These are phyloP conservation scores for Dactylellina leptospora DNA, from an alignment of 2,329 filamentous ascomycete species.

Conservation along the genomic window DNA sequence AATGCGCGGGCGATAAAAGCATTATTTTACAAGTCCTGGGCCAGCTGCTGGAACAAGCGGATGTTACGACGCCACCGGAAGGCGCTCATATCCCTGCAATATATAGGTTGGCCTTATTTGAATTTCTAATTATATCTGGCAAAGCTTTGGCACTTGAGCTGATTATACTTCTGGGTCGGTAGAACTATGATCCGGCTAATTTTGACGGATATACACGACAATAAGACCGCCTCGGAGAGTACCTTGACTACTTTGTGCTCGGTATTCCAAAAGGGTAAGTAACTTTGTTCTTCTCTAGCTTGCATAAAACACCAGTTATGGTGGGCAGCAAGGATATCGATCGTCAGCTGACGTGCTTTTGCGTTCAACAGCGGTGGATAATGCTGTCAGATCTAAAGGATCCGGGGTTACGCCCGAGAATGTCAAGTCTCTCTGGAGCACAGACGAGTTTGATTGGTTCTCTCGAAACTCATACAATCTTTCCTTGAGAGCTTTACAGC, in stretches of 20 bases:
- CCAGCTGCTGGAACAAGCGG: constrained; percentile 68
- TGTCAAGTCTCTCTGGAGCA: constrained; percentile 65
- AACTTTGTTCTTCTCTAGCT: not conserved
- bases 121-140: constrained; percentile 61
- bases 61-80: constrained; percentile 62
- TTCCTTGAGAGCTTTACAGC: constrained; percentile 66
- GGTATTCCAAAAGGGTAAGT: constrained; percentile 42
- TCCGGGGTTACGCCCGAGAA: constrained; percentile 11
- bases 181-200: constrained; percentile 64
- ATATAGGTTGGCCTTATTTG: constrained; percentile 69
- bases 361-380: constrained; percentile 62
- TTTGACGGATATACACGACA: constrained; percentile 61
- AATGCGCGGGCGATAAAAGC: constrained; percentile 70
- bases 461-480: constrained; percentile 83
- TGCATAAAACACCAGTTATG: constrained; percentile 4
- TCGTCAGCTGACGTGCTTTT: constrained; percentile 22
- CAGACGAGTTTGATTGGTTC: constrained; percentile 81
- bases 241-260: constrained; percentile 28
- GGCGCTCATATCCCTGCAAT: constrained; percentile 71
- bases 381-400: constrained; percentile 61
- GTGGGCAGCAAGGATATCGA: constrained; percentile 55
- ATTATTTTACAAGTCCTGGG: constrained; percentile 70
- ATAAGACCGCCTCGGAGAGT: constrained; percentile 54
- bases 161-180: constrained; percentile 21
- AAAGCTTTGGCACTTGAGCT: not conserved